Conservation (phyloP, 495 filamentous ascomycete genomes). For the Monascus purpureus region DNA sequence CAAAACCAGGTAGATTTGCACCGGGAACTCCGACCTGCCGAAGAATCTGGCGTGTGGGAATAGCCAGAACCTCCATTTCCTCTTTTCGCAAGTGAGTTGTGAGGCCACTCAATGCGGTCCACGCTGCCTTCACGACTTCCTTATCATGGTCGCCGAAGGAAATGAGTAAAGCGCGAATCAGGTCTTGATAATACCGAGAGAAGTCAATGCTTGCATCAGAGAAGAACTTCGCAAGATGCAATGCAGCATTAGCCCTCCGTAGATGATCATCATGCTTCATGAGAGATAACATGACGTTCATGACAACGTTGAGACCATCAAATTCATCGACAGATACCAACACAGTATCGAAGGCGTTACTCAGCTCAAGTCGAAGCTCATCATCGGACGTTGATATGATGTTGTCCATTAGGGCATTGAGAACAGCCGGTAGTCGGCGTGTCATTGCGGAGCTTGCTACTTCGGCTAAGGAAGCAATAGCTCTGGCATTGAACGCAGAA, state of each 20-base stretch:
- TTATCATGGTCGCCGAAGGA: slow-evolving; percentile 79
- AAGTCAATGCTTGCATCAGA: slow-evolving; percentile 67
- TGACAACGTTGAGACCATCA: slow-evolving; percentile 85
- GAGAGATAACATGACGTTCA: slow-evolving; percentile 79
- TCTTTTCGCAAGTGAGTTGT: slow-evolving; percentile 87
- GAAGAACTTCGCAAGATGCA: slow-evolving; percentile 84
- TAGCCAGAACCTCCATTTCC: slow-evolving; percentile 91
- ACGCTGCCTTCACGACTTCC: slow-evolving; percentile 82
- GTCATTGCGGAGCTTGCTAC: slow-evolving; percentile 85
- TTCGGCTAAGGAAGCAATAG: slow-evolving; percentile 79
- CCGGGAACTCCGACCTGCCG: slow-evolving; percentile 81
- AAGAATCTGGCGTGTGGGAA: slow-evolving; percentile 70
- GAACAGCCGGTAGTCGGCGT: slow-evolving; percentile 69
- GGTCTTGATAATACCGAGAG: slow-evolving; percentile 86
- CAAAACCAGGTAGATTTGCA: slow-evolving; percentile 73
- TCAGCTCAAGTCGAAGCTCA: slow-evolving; percentile 58
- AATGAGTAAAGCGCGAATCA: slow-evolving; percentile 76
- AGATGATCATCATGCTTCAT: slow-evolving; percentile 87
- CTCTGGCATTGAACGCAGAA: slow-evolving; percentile 83
- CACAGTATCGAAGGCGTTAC: slow-evolving; percentile 70
- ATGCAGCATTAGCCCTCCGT: slow-evolving; percentile 60
- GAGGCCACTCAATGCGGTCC: slow-evolving; percentile 77
- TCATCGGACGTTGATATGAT: slow-evolving; percentile 68
- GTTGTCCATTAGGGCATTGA: slow-evolving; percentile 87
- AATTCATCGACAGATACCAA: slow-evolving; percentile 88